A percentile compares a stretch with the other conserved stretches of the same genome.
Evolutionary conservation across 495 filamentous ascomycete species (phyloP).

Genomic region (Terfezia boudieri): DNA sequence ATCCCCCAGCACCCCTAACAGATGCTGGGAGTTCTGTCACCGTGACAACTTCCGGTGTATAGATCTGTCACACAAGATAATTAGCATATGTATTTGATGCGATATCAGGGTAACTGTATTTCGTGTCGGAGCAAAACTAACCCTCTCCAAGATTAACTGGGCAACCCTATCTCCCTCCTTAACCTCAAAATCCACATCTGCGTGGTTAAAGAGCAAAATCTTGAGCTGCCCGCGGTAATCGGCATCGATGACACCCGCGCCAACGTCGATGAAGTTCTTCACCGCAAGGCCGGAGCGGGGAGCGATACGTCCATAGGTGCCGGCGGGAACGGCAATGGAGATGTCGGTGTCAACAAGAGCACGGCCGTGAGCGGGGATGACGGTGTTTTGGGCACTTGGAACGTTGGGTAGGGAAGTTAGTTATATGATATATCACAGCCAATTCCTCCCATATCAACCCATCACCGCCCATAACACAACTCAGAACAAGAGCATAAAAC

Average conservation of each 20-base stretch:
- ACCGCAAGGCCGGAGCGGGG: conserved; percentile 60
- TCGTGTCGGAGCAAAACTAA: conserved; percentile 14
- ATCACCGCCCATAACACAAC: too few relatives aligned
- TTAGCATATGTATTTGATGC: background rate
- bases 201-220: conserved; percentile 83
- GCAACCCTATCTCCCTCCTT: conserved; percentile 74
- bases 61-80: conserved; percentile 31
- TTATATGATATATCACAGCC: background rate
- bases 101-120: background rate
- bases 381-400: conserved; percentile 39
- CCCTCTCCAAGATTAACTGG: conserved; percentile 75
- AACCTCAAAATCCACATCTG: conserved; percentile 58
- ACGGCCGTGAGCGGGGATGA: conserved; percentile 62
- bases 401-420: conserved; percentile 5
- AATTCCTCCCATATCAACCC: too few relatives aligned
- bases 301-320: conserved; percentile 71
- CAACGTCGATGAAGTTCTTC: conserved; percentile 85
- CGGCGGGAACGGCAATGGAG: conserved; percentile 63
- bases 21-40: conserved; percentile 79
- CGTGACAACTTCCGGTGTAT: conserved; percentile 70
- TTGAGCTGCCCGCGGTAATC: conserved; percentile 90
- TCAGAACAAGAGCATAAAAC: background rate
- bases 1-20: conserved; percentile 72
- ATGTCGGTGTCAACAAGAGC: conserved; percentile 76
- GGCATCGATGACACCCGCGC: conserved; percentile 90